phyloP scores from a whole-genome alignment of 805 yeast genomes.

The Grigorovia humatica region DNA sequence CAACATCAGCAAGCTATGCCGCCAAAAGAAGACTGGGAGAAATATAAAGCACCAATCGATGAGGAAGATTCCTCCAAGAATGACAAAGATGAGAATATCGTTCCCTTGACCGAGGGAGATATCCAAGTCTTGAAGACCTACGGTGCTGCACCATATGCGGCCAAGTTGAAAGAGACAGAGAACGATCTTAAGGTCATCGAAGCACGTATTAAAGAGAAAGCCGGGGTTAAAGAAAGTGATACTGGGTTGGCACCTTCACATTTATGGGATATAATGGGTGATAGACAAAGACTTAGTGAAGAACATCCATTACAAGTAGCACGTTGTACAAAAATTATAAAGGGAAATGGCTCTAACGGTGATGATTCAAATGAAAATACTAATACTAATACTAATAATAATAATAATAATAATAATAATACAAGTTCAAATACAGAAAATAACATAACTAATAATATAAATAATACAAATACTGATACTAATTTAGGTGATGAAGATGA shows the following conservation, averaged over 20 bases:
- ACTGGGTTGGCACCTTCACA: slow-evolving; percentile 97
- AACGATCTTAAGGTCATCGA: slow-evolving; percentile 80
- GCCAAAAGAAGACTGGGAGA: slow-evolving; percentile 98
- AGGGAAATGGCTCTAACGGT: slow-evolving; percentile 34
- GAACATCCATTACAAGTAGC: slow-evolving; percentile 98
- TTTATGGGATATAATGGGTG: slow-evolving; percentile 96
- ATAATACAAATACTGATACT: slow-evolving; percentile 6
- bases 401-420: not conserved
- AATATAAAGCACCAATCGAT: slow-evolving; percentile 81
- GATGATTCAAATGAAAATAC: slow-evolving; percentile 5
- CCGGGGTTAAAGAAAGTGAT: slow-evolving; percentile 90
- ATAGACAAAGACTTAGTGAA: slow-evolving; percentile 81
- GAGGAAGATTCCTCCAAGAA: slow-evolving; percentile 39
- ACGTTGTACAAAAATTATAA: slow-evolving; percentile 93
- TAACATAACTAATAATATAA: no score
- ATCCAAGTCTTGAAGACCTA: slow-evolving; percentile 94
- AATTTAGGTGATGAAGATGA: slow-evolving; percentile 44
- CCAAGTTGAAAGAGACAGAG: slow-evolving; percentile 69
- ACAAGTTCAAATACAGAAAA: no score
- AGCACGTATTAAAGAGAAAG: slow-evolving; percentile 81
- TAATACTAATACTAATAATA: slow-evolving; percentile 6
- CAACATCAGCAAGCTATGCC: slow-evolving; percentile 45
- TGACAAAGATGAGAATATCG: slow-evolving; percentile 54
- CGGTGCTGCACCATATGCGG: slow-evolving; percentile 94
- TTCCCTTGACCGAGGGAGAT: slow-evolving; percentile 90